Conservation (phyloP, 768 basidiomycete species). For the Boletus sp. region DNA sequence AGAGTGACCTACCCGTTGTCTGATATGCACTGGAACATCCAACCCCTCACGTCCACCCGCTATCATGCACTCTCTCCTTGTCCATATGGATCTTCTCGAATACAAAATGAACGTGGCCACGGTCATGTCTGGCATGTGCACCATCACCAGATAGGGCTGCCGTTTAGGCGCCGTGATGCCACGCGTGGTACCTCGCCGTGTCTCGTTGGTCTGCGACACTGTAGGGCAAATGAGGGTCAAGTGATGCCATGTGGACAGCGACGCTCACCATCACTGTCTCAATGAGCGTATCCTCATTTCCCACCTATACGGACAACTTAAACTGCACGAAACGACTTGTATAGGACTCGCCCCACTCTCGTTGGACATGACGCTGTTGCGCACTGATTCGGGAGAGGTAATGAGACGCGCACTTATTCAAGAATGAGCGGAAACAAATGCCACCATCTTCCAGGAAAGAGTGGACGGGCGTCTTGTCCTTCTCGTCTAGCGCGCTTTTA, state of each 20-base stretch:
- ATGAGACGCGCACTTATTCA: not conserved
- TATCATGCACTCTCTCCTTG: not conserved
- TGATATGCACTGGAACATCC: not conserved
- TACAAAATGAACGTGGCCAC: not conserved
- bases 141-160: not conserved
- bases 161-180: not conserved
- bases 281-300: not conserved
- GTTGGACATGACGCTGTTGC: not conserved
- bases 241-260: not conserved
- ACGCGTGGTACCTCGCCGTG: not conserved
- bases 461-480: not conserved
- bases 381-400: not conserved
- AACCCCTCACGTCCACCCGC: not conserved
- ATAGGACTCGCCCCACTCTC: not conserved
- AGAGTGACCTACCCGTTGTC: not conserved
- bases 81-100: conserved; percentile 1
- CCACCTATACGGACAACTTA: conserved; percentile 22
- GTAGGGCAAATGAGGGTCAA: not conserved
- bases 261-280: not conserved
- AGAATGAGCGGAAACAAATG: not conserved
- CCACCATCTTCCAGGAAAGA: too few relatives aligned
- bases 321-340: not conserved
- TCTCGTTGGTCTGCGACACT: not conserved
- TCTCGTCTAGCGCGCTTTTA: not conserved
- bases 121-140: not conserved